These are phyloP conservation scores for Thraustochytrium striatum DNA, from an alignment of 352 stramenopile species.

Conservation along the genomic window DNA sequence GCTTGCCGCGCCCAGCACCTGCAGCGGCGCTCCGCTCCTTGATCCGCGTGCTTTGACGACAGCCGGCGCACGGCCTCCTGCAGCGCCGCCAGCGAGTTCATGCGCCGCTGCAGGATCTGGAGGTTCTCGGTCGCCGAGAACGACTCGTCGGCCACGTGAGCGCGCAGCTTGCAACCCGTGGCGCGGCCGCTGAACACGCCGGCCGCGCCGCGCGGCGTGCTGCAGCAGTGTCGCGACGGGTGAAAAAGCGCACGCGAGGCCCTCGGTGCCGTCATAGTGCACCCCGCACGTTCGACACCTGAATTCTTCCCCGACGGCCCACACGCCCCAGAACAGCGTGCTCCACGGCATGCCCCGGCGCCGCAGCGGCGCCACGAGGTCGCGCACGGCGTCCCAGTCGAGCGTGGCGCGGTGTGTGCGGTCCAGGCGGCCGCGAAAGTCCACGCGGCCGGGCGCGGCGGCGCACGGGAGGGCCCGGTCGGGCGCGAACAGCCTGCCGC, in stretches of 20 bases:
- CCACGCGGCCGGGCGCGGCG: constrained; percentile 49
- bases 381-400: constrained; percentile 56
- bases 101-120: too few relatives aligned
- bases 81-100: too few relatives aligned
- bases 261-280: not conserved
- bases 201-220: too few relatives aligned
- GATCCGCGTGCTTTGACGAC: too few relatives aligned
- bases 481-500: constrained; percentile 53
- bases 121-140: too few relatives aligned
- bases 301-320: constrained; percentile 64
- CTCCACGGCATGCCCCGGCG: constrained; percentile 62
- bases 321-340: constrained; percentile 73
- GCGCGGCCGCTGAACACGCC: too few relatives aligned
- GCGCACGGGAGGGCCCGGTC: constrained; percentile 48
- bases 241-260: not conserved
- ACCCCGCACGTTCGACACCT: constrained; percentile 58
- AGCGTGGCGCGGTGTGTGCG: constrained; percentile 43
- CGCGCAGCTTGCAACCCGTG: too few relatives aligned
- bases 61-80: too few relatives aligned
- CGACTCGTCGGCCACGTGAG: too few relatives aligned
- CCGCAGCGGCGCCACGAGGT: constrained; percentile 55
- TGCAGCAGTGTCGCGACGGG: not conserved
- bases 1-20: too few relatives aligned
- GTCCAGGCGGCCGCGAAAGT: constrained; percentile 54
- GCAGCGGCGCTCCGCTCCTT: too few relatives aligned